Evolutionary conservation across 164 flowering plant species (phyloP).

Genomic region (Amborella trichopoda): DNA sequence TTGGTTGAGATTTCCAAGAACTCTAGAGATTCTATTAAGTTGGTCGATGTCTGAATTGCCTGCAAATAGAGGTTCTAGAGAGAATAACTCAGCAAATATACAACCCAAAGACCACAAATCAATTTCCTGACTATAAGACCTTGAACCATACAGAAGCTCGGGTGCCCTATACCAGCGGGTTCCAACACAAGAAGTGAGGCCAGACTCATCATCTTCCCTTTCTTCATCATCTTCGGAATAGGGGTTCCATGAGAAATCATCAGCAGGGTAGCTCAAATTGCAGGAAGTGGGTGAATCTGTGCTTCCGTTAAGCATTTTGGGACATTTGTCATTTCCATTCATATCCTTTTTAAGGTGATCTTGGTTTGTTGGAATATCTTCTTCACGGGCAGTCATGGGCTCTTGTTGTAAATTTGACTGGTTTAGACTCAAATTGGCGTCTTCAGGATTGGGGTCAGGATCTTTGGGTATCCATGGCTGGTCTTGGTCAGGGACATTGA

Average conservation of each 20-base stretch:
- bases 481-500: constrained; percentile 8
- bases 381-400: constrained; percentile 16
- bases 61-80: constrained; percentile 73
- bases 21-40: constrained; percentile 47
- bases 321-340: constrained; percentile 40
- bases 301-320: constrained; percentile 39
- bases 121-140: constrained; percentile 58
- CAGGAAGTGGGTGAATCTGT: constrained; percentile 71
- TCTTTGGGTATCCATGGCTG: constrained; percentile 10
- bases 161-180: constrained; percentile 96
- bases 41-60: constrained; percentile 94
- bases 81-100: constrained; percentile 78
- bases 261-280: constrained; percentile 56
- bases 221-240: constrained; percentile 32
- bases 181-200: constrained; percentile 86
- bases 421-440: constrained; percentile 9
- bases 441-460: constrained; percentile 14
- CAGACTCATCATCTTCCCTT: constrained; percentile 24
- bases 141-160: constrained; percentile 81
- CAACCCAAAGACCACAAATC: constrained; percentile 96
- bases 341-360: constrained; percentile 18
- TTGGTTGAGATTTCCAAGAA: constrained; percentile 63
- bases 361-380: constrained; percentile 21
- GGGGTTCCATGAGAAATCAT: constrained; percentile 40
- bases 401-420: constrained; percentile 12